phyloP scores from a whole-genome alignment of 768 basidiomycete genomes.

The Podaxis sp. region DNA sequence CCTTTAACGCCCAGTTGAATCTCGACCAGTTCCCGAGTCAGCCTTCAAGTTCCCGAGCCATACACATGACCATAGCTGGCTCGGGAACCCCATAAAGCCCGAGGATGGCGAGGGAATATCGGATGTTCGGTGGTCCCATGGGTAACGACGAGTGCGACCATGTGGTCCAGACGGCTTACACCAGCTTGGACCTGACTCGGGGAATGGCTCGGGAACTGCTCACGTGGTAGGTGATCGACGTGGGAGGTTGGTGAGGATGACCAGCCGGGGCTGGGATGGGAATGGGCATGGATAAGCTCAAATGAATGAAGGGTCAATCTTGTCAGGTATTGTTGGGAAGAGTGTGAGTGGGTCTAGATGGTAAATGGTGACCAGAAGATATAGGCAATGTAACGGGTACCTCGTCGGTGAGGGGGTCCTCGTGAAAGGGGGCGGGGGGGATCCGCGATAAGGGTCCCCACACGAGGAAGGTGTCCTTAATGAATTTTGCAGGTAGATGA shows the following conservation, averaged over 20 bases:
- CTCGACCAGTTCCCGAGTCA: conserved; percentile 38
- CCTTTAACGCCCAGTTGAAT: neutral
- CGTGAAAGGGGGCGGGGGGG: no score
- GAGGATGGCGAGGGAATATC: conserved; percentile 15
- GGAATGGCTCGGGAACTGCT: conserved; percentile 17
- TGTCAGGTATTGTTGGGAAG: neutral
- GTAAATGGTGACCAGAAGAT: neutral
- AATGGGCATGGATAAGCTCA: neutral
- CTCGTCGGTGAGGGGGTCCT: neutral
- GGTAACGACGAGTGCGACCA: conserved; percentile 2
- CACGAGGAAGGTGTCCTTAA: no score
- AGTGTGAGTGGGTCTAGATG: neutral
- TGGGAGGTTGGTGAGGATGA: neutral
- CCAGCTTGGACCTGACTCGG: conserved; percentile 12
- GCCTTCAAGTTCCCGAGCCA: conserved; percentile 35
- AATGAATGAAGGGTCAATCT: neutral
- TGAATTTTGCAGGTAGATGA: no score
- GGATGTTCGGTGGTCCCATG: neutral
- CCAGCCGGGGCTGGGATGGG: neutral
- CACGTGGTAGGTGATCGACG: conserved; percentile 3
- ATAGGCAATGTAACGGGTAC: neutral
- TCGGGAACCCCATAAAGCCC: conserved; percentile 36
- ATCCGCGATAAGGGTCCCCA: no score
- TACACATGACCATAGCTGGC: conserved; percentile 25
- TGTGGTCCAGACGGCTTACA: neutral